A percentile compares a stretch with the other conserved stretches of the same genome.
phyloP scores from a whole-genome alignment of 208 protist genomes.

The Trypanosomatidae sp. region DNA sequence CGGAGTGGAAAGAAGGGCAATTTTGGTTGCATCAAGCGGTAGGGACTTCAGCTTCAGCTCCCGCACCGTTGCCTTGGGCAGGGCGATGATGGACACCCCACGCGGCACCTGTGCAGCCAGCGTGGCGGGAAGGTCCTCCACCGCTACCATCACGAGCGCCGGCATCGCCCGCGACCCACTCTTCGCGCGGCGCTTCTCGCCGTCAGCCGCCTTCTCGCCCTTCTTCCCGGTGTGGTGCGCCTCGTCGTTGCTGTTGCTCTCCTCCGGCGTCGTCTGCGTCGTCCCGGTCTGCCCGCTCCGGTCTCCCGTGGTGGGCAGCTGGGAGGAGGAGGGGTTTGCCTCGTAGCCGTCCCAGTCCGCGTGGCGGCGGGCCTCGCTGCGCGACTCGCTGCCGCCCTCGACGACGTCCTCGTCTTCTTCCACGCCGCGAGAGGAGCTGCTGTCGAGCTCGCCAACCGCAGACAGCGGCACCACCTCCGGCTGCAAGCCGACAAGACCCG shows the following conservation, averaged over 20 bases:
- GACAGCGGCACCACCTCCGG: slow-evolving; percentile 23
- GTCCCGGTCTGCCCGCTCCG: slow-evolving; percentile 2
- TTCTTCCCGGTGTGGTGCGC: background rate
- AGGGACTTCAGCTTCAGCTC: slow-evolving; percentile 8
- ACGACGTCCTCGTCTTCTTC: slow-evolving; percentile 14
- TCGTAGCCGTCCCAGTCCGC: slow-evolving; percentile 2
- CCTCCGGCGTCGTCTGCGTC: slow-evolving; percentile 1
- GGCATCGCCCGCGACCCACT: slow-evolving; percentile 14
- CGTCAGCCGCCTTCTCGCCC: background rate
- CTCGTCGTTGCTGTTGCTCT: background rate
- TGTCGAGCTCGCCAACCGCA: slow-evolving; percentile 31
- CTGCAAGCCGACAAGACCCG: too few relatives aligned
- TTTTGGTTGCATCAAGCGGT: background rate
- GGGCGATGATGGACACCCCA: slow-evolving; percentile 23
- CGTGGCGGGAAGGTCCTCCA: slow-evolving; percentile 17
- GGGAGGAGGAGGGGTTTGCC: slow-evolving; percentile 14
- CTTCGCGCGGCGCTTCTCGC: background rate
- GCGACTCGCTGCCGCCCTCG: slow-evolving; percentile 5
- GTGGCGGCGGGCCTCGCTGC: background rate
- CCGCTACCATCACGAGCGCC: slow-evolving; percentile 26
- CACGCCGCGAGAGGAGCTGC: slow-evolving; percentile 27
- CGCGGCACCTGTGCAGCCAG: slow-evolving; percentile 27
- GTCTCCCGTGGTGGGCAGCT: slow-evolving; percentile 2
- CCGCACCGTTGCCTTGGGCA: slow-evolving; percentile 17
- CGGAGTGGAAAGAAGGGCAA: too few relatives aligned